Evolutionary conservation across 2,329 filamentous ascomycete species (phyloP).

Genomic region (Colletotrichum plurivorum): DNA sequence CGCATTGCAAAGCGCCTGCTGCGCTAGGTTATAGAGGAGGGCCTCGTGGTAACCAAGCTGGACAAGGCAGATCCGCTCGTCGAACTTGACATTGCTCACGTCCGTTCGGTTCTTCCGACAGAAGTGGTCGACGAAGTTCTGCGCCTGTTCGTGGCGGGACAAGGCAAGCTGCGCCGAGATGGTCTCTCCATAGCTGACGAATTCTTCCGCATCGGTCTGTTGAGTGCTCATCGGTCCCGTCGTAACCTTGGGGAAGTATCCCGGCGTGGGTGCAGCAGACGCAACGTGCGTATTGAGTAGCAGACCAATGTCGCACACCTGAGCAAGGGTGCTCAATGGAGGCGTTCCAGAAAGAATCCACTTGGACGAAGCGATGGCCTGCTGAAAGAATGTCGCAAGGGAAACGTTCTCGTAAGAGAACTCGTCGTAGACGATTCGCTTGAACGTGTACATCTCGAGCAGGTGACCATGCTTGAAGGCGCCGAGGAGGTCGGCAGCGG

Average conservation of each 20-base stretch:
- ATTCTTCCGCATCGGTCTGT: slow-evolving; percentile 51
- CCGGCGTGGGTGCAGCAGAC: slow-evolving; percentile 49
- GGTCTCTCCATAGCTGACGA: slow-evolving; percentile 50
- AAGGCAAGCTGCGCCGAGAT: slow-evolving; percentile 51
- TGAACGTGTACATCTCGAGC: slow-evolving; percentile 55
- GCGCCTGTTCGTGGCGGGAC: slow-evolving; percentile 52
- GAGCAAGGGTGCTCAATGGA: slow-evolving; percentile 51
- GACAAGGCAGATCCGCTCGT: slow-evolving; percentile 47
- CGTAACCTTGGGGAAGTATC: slow-evolving; percentile 54
- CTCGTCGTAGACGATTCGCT: slow-evolving; percentile 59
- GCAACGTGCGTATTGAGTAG: slow-evolving; percentile 57
- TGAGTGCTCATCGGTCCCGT: slow-evolving; percentile 48
- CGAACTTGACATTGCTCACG: slow-evolving; percentile 40
- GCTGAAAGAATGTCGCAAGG: slow-evolving; percentile 51
- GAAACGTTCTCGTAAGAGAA: slow-evolving; percentile 55
- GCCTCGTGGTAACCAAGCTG: slow-evolving; percentile 44
- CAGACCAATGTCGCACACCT: slow-evolving; percentile 52
- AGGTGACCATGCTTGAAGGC: slow-evolving; percentile 42
- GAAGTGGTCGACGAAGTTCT: slow-evolving; percentile 49
- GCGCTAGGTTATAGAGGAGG: slow-evolving; percentile 47
- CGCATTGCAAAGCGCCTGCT: slow-evolving; percentile 47
- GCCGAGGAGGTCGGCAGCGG: neutral
- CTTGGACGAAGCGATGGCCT: slow-evolving; percentile 51
- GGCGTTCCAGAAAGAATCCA: slow-evolving; percentile 62
- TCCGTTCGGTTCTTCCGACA: slow-evolving; percentile 50